Base-by-base conservation (phyloP, 768 basidiomycete genomes). In the Panus rudis region DNA sequence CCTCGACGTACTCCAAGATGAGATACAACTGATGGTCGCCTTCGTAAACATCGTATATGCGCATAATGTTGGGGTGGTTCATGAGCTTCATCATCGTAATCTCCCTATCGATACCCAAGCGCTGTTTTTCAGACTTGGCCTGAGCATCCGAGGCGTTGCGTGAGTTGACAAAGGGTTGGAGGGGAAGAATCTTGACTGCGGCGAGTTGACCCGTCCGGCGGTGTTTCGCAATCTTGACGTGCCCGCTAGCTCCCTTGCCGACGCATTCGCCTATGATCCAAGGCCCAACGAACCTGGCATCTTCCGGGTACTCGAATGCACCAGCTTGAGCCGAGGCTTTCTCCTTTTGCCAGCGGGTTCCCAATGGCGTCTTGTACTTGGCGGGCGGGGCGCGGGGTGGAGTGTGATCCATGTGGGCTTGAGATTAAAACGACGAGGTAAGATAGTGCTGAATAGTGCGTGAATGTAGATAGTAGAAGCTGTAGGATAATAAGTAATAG, bases 81-180 rank as follows among this genome's bases (percentile, higher is more conserved):
- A 98, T 92, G 54, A 97, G 84, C 63, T 97, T 98, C 93, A 98
- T 94, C 82, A 97, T 92, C 43, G 88, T 90, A 48, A 98, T 94
- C 63, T 98, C 93, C 50, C 90, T 71, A 61, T 96, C 92, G 47
- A 97, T 84, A 3, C 88, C 85, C 37, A 93, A 75, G 46, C 84
- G 77, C 49, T 83, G 79, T 61, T 89, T 90, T 49, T 91, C 85
- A 3, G 76, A 75, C 64, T 84, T 86, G 3, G 76, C 81, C 51
- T 78, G 76, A 28, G 79, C 77, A 5, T 75, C 74, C 48, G 81
- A 61, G 44, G 84, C 82, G 16, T 73, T 73, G 35, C 88, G 77
- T 27, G 87, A 86, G 57, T 72, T 78, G 53, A 85, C 72, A 25
- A 90, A 68, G 16, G 87, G 79, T 41, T 85, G 81, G 22, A 91